Percentiles rank a stretch among this genome's conserved stretches.
Conservation (phyloP, 208 protist species). For the Lotmaria passim region DNA sequence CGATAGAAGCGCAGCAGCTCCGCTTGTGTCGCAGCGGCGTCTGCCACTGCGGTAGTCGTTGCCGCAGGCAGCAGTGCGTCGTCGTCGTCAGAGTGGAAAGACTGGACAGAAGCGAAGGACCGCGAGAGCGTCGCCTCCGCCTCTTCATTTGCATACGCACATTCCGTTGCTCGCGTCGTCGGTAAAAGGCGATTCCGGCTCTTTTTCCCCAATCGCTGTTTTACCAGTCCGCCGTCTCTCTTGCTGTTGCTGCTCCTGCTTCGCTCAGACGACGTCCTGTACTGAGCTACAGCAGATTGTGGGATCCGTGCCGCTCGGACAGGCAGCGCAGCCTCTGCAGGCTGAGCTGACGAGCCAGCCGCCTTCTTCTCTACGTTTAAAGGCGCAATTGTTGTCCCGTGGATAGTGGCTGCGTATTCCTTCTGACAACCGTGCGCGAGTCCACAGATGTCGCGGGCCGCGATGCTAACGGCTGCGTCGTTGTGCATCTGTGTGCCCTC, state of each 20-base stretch:
- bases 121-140: not conserved
- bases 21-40: slow-evolving; percentile 6
- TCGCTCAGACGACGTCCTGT: not conserved
- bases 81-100: slow-evolving; percentile 9
- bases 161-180: too few relatives aligned
- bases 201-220: not conserved
- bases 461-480: too few relatives aligned
- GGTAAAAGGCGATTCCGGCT: not conserved
- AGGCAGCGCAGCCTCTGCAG: too few relatives aligned
- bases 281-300: not conserved
- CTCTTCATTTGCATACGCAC: too few relatives aligned
- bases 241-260: not conserved
- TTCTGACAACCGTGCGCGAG: not conserved
- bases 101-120: slow-evolving; percentile 6
- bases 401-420: not conserved
- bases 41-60: not conserved
- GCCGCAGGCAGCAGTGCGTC: not conserved
- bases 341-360: not conserved
- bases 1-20: slow-evolving; percentile 10
- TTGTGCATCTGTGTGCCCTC: too few relatives aligned
- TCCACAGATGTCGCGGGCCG: too few relatives aligned
- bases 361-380: not conserved
- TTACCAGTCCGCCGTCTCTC: not conserved
- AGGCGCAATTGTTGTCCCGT: not conserved
- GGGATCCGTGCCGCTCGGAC: too few relatives aligned